These are phyloP conservation scores for Fistulifera pelliculosa DNA, from an alignment of 108 stramenopile genomes.

Conservation along the genomic window DNA sequence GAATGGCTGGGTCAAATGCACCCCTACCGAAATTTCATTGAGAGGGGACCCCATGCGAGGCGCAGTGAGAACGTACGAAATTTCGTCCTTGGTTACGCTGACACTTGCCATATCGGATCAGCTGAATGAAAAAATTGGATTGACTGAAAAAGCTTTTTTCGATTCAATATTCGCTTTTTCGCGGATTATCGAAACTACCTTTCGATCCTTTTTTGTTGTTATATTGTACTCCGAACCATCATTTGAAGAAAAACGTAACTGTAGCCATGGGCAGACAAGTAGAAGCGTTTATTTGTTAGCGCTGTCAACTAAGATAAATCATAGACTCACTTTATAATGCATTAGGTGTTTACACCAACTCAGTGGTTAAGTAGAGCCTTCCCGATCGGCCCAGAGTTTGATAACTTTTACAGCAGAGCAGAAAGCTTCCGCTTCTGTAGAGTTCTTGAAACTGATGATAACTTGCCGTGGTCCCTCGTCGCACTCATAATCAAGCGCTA, in stretches of 20 bases:
- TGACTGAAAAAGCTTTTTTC: slow-evolving; percentile 14
- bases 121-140: slow-evolving; percentile 43
- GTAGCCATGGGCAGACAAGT: too few species aligned
- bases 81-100: slow-evolving; percentile 41
- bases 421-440: too few species aligned
- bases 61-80: slow-evolving; percentile 50
- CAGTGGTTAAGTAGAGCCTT: too few species aligned
- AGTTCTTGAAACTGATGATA: not conserved
- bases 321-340: too few species aligned
- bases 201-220: slow-evolving; percentile 13
- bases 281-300: too few species aligned
- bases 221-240: not conserved
- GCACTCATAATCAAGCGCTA: not conserved
- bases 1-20: slow-evolving; percentile 42
- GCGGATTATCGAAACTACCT: slow-evolving; percentile 71
- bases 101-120: slow-evolving; percentile 33
- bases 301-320: too few species aligned
- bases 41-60: slow-evolving; percentile 57
- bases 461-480: not conserved
- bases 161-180: slow-evolving; percentile 74
- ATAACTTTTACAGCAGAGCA: too few species aligned
- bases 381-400: too few species aligned
- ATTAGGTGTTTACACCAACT: too few species aligned
- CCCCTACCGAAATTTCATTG: slow-evolving; percentile 50
- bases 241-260: too few species aligned